Evolutionary conservation across 441 rosid species (phyloP).

Genomic region (Cnidoscolus chayamansa): DNA sequence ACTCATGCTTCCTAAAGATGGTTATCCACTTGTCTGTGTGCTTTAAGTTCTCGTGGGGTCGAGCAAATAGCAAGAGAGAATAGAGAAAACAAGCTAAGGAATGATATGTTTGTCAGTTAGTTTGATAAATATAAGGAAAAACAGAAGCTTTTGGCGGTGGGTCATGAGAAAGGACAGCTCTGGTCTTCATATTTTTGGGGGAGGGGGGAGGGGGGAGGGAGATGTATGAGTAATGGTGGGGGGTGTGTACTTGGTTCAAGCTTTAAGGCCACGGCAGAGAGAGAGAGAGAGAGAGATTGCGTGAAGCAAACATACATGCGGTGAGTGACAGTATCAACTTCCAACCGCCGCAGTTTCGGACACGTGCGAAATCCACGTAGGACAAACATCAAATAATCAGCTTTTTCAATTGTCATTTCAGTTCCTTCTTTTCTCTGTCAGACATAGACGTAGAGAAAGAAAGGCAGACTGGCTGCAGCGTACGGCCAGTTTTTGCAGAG

Average conservation of each 20-base stretch:
- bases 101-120: neutral
- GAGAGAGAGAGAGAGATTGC: conserved; percentile 27
- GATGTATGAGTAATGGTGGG: neutral
- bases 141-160: conserved; percentile 7
- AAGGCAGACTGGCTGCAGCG: too few species aligned
- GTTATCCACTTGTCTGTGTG: neutral
- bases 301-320: conserved; percentile 51
- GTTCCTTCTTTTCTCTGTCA: neutral
- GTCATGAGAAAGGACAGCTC: conserved; percentile 13
- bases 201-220: too few species aligned
- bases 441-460: neutral
- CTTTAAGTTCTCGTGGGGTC: neutral
- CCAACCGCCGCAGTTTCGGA: conserved; percentile 43
- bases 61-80: neutral
- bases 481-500: too few species aligned
- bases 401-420: conserved; percentile 27
- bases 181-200: too few species aligned
- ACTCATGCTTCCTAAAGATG: neutral
- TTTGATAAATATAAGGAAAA: neutral
- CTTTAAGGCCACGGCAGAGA: conserved; percentile 44
- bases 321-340: conserved; percentile 33
- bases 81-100: neutral
- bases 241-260: conserved; percentile 19
- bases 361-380: conserved; percentile 39
- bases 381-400: conserved; percentile 30